phyloP scores from a whole-genome alignment of 495 filamentous ascomycete genomes.

The Articulospora tetracladia region DNA sequence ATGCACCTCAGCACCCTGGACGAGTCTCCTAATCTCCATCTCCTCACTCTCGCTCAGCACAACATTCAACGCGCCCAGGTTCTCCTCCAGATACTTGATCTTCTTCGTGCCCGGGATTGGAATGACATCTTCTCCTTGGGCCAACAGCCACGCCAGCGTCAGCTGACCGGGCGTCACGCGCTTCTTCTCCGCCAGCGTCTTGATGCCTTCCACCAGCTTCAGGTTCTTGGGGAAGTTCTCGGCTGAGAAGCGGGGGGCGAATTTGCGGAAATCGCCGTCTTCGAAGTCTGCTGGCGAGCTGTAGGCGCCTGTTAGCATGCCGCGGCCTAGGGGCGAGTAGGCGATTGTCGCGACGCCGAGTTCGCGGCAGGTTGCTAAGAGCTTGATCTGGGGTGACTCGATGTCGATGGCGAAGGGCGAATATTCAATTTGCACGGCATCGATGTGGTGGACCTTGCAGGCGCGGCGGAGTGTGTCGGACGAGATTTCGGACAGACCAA shows the following conservation, averaged over 20 bases:
- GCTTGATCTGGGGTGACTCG: slow-evolving; percentile 39
- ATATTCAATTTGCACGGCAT: slow-evolving; percentile 62
- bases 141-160: slow-evolving; percentile 55
- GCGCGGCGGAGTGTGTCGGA: slow-evolving; percentile 56
- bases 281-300: slow-evolving; percentile 40
- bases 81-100: slow-evolving; percentile 55
- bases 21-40: slow-evolving; percentile 34
- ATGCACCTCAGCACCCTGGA: slow-evolving; percentile 32
- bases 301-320: slow-evolving; percentile 31
- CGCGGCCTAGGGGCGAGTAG: slow-evolving; percentile 55
- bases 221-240: slow-evolving; percentile 52
- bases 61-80: slow-evolving; percentile 42
- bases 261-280: slow-evolving; percentile 36
- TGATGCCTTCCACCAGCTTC: slow-evolving; percentile 38
- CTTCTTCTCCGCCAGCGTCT: slow-evolving; percentile 43
- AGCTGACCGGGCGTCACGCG: slow-evolving; percentile 44
- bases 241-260: slow-evolving; percentile 42
- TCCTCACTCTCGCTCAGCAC: slow-evolving; percentile 41
- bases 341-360: slow-evolving; percentile 59
- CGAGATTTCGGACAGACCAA: slow-evolving; percentile 55
- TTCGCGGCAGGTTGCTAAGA: slow-evolving; percentile 54
- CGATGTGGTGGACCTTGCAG: slow-evolving; percentile 53
- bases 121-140: slow-evolving; percentile 57
- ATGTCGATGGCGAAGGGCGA: slow-evolving; percentile 55
- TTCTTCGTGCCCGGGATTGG: slow-evolving; percentile 61